These are phyloP conservation scores for Letharia lupina DNA, from an alignment of 495 filamentous ascomycete genomes.

Conservation along the genomic window DNA sequence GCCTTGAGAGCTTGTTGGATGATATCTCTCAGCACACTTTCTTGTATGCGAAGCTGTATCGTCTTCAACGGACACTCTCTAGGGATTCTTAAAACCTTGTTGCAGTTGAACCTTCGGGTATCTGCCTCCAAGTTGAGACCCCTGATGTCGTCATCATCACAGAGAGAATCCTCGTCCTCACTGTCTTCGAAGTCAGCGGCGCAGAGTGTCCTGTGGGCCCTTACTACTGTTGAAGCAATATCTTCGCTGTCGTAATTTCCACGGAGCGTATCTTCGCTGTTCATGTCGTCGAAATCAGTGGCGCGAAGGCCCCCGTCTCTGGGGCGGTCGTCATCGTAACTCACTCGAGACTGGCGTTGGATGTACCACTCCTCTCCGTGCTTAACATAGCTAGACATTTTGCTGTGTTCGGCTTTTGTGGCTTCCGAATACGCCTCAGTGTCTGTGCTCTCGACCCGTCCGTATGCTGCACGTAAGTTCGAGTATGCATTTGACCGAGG, in stretches of 20 bases:
- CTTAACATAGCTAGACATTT: not conserved
- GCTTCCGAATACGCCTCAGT: not conserved
- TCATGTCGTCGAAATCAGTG: not conserved
- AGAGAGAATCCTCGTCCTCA: not conserved
- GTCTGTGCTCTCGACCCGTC: not conserved
- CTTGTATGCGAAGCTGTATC: not conserved
- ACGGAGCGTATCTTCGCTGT: not conserved
- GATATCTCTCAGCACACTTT: not conserved
- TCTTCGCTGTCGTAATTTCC: not conserved
- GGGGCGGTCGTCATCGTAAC: not conserved
- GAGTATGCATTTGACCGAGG: not conserved
- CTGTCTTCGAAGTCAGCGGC: conserved; percentile 1
- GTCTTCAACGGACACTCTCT: not conserved
- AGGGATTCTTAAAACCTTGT: too few species aligned
- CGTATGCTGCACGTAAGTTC: not conserved
- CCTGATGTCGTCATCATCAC: not conserved
- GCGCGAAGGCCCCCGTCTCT: not conserved
- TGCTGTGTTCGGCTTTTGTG: not conserved
- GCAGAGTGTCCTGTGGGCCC: not conserved
- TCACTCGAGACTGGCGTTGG: not conserved
- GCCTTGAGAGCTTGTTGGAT: not conserved
- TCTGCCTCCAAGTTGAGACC: not conserved
- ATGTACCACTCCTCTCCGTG: not conserved
- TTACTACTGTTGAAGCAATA: too few species aligned
- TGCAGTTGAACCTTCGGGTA: not conserved